Conservation (phyloP, 768 basidiomycete genomes). For the Lyophyllum shimeji region DNA sequence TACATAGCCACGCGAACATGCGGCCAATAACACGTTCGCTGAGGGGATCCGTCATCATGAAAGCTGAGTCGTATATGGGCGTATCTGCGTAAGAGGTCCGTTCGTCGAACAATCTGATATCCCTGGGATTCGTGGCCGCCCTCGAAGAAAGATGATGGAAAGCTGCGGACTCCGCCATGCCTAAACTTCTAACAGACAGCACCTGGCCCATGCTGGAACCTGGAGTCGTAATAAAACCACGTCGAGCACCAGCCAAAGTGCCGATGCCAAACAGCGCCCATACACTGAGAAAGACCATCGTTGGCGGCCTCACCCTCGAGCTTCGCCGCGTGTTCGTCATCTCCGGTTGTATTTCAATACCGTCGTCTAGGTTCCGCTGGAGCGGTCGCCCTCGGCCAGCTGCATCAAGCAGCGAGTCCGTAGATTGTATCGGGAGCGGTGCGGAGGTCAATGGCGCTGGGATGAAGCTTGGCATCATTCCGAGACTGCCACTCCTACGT, state of each 20-base stretch:
- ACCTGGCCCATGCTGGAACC: slow-evolving; percentile 48
- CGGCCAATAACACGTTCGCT: slow-evolving; percentile 78
- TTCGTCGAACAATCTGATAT: not conserved
- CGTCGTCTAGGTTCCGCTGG: slow-evolving; percentile 34
- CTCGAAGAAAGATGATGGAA: not conserved
- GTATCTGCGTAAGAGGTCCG: slow-evolving; percentile 3
- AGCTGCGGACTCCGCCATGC: slow-evolving; percentile 11
- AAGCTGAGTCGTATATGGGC: slow-evolving; percentile 21
- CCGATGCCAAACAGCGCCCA: slow-evolving; percentile 76
- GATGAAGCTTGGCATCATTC: slow-evolving; percentile 30
- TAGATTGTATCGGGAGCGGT: slow-evolving; percentile 29
- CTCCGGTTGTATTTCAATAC: slow-evolving; percentile 23
- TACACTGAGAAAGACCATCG: slow-evolving; percentile 78
- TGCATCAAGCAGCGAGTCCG: slow-evolving; percentile 25
- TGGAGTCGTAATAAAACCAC: slow-evolving; percentile 24
- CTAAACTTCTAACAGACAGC: slow-evolving; percentile 27
- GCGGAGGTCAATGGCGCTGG: slow-evolving; percentile 33
- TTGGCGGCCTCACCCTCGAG: slow-evolving; percentile 70
- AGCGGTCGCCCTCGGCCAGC: slow-evolving; percentile 45
- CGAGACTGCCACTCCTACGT: slow-evolving; percentile 45
- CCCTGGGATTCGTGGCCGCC: not conserved
- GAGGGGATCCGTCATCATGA: slow-evolving; percentile 24
- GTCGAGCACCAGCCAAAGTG: slow-evolving; percentile 36
- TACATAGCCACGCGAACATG: slow-evolving; percentile 92
- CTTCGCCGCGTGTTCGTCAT: slow-evolving; percentile 30